A percentile compares a stretch with the other conserved stretches of the same genome.
These are phyloP conservation scores for Trifolium subterraneum DNA, from an alignment of 306 rosid species.

Conservation along the genomic window DNA sequence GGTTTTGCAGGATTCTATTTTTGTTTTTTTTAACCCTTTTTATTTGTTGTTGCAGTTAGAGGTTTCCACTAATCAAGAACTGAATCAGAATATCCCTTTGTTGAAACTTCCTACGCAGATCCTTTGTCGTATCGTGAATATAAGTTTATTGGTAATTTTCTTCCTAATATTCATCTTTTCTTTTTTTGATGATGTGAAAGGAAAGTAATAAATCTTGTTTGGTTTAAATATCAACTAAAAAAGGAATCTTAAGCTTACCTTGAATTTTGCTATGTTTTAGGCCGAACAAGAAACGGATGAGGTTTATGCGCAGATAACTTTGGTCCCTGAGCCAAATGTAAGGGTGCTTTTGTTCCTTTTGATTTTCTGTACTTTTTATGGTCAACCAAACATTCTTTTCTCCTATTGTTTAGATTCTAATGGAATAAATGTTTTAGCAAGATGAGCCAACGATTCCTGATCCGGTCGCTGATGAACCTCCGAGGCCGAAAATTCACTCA, in stretches of 20 bases:
- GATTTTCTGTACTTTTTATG: constrained; percentile 39
- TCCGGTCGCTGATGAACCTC: constrained; percentile 49
- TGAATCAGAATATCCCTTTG: constrained; percentile 75
- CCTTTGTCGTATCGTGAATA: constrained; percentile 71
- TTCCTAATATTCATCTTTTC: not conserved
- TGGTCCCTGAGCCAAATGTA: constrained; percentile 78
- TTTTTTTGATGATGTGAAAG: not conserved
- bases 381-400: constrained; percentile 46
- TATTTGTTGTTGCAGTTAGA: constrained; percentile 63
- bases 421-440: constrained; percentile 57
- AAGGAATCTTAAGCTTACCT: constrained; percentile 33
- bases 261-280: constrained; percentile 52
- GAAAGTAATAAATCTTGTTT: not conserved
- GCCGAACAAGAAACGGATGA: constrained; percentile 96
- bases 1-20: not conserved
- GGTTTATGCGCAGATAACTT: constrained; percentile 82
- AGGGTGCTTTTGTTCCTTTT: constrained; percentile 47
- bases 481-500: constrained; percentile 58
- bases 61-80: constrained; percentile 85
- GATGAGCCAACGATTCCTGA: constrained; percentile 65
- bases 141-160: constrained; percentile 66
- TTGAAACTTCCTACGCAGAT: constrained; percentile 85
- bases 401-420: constrained; percentile 36
- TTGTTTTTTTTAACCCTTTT: not conserved
- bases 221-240: not conserved